A percentile compares a stretch with the other conserved stretches of the same genome.
These are phyloP conservation scores for Phalaenopsis hybrid DNA, from an alignment of 116 monocot genomes.

Conservation along the genomic window DNA sequence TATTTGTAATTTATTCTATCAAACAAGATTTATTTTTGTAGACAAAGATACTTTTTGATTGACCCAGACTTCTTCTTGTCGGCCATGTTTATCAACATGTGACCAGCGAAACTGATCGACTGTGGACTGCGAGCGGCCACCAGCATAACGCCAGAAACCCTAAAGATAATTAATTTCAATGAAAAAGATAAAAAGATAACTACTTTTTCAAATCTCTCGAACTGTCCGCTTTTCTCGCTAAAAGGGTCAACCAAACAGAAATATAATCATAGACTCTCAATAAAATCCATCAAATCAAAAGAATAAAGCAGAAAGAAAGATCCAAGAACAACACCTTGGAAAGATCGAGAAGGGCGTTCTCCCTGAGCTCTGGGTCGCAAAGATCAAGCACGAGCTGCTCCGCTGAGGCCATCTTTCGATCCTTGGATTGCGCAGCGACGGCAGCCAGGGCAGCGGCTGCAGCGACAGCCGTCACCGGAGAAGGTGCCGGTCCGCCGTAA, in stretches of 20 bases:
- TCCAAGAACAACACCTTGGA: slow-evolving; percentile 33
- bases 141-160: no score
- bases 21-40: no score
- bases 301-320: background rate
- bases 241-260: background rate
- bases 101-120: no score
- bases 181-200: background rate
- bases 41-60: no score
- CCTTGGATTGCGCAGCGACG: slow-evolving; percentile 27
- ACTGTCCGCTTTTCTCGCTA: background rate
- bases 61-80: no score
- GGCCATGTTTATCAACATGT: no score
- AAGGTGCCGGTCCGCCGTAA: slow-evolving; percentile 23
- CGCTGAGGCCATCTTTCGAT: slow-evolving; percentile 49
- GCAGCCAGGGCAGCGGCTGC: background rate
- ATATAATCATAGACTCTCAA: background rate
- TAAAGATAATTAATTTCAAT: background rate
- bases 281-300: background rate
- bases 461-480: slow-evolving; percentile 15
- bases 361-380: slow-evolving; percentile 58
- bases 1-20: no score
- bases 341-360: slow-evolving; percentile 60
- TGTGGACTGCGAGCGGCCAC: no score
- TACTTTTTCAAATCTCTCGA: background rate
- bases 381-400: slow-evolving; percentile 66